These are phyloP conservation scores for Plantago major DNA, from an alignment of 257 asterid genomes.

Conservation along the genomic window DNA sequence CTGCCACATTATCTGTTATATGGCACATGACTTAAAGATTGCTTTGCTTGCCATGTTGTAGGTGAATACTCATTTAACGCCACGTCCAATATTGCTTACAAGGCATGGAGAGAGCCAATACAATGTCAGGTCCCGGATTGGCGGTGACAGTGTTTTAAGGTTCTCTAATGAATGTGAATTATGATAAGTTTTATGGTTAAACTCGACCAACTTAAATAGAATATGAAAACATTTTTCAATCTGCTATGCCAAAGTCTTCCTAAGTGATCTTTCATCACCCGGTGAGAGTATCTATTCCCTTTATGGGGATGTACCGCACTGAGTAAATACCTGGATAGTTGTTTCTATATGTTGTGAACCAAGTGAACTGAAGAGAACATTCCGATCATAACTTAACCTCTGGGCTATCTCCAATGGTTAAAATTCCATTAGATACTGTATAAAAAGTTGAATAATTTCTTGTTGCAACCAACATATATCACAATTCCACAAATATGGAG, in stretches of 20 bases:
- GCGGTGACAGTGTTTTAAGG: conserved; percentile 95
- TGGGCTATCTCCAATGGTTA: conserved; percentile 8
- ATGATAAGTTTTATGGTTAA: background rate
- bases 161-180: conserved; percentile 23
- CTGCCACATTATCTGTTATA: background rate
- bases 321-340: too few species aligned
- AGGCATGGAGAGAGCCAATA: conserved; percentile 97
- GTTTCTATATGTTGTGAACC: too few species aligned
- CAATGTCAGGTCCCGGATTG: conserved; percentile 96
- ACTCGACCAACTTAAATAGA: background rate
- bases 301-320: too few species aligned
- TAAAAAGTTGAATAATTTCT: background rate
- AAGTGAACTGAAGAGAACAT: too few species aligned
- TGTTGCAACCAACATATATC: background rate
- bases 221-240: conserved; percentile 5
- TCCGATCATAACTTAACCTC: too few species aligned
- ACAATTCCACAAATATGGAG: conserved; percentile 8
- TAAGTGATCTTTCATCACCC: background rate
- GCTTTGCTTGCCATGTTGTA: conserved; percentile 27
- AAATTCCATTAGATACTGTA: background rate
- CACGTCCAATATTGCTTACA: conserved; percentile 96
- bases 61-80: conserved; percentile 98
- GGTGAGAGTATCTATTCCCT: background rate
- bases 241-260: conserved; percentile 4
- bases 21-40: conserved; percentile 17